Evolutionary conservation across 2,329 filamentous ascomycete genomes (phyloP).

Genomic region (Clarireedia paspali): DNA sequence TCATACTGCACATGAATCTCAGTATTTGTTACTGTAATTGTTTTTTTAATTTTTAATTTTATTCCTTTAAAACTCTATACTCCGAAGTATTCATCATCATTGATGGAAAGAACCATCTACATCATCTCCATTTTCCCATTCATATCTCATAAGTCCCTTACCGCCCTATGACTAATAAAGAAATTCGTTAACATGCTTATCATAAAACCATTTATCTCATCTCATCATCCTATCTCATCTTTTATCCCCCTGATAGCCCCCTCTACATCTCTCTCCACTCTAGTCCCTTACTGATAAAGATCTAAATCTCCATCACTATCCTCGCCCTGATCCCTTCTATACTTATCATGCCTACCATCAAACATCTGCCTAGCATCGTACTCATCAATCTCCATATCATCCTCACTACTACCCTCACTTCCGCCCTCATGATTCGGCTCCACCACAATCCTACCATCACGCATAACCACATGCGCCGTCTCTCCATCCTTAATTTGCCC

Average conservation of each 20-base stretch:
- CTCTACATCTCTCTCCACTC: not conserved
- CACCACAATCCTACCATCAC: constrained; percentile 73
- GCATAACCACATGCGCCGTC: constrained; percentile 67
- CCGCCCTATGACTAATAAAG: no score
- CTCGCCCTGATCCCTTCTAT: not conserved
- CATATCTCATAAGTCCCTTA: no score
- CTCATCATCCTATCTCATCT: not conserved
- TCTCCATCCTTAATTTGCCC: constrained; percentile 83
- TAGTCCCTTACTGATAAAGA: constrained; percentile 34
- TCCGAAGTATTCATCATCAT: not conserved
- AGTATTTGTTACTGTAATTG: no score
- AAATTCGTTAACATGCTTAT: no score
- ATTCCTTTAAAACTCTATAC: no score
- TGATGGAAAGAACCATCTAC: no score
- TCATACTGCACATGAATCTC: no score
- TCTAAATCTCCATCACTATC: constrained; percentile 49
- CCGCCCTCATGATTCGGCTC: constrained; percentile 76
- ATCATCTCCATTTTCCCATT: no score
- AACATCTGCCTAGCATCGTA: constrained; percentile 42
- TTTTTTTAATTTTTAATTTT: no score
- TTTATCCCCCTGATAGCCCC: not conserved
- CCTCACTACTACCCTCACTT: constrained; percentile 56
- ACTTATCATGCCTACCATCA: constrained; percentile 36
- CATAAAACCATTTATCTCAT: not conserved
- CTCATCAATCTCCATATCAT: constrained; percentile 54